Base-by-base conservation (phyloP, 768 basidiomycete species). In the Suillus sp. region DNA sequence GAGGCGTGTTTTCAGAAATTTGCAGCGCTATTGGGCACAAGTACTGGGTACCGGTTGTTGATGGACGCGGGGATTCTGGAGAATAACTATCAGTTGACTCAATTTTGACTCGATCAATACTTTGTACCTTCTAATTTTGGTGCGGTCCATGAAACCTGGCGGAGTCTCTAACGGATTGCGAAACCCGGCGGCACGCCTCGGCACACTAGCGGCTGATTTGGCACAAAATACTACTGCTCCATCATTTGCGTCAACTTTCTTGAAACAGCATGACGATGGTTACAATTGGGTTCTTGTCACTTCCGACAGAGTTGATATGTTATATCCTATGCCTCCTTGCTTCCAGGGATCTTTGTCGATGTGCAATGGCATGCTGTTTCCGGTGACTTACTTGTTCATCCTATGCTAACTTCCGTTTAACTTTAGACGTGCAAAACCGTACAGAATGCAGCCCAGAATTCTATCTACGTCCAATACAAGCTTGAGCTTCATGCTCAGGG, bases 401-500 rank as follows among this genome's bases (percentile, higher is more conserved):
- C 20, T 6, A 34, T 53, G 32, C 32, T 53, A n/a, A 53, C 20
- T 53, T 53, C 20, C 11, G 6, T 20, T 53, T 20, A 13, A n/a
- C 6, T 18, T 20, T 53, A 53, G 51, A 34, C 32, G 11, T 53
- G 51, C 30, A 53, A 34, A 34, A n/a, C 10, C 20, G 20, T 34
- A 32, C 32, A 6, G 51, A 32, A n/a, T 34, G 51, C 51, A 34
- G 32, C 30, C 20, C 51, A 32, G 6, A n/a, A 34, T 53, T 53
- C 32, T 32, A 34, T 53, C 56, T 1, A 53, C 32, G 3, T 34
- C 20, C 51, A 53, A 53, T 53, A 53, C 51, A 53, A 53, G 32
- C 51, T 34, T n/a, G 51, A 53, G 32, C 51, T 53, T 7, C 7
- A 53, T 53, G 51, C 34, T 53, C 32, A 32, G 51, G 51, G 51